phyloP scores from a whole-genome alignment of 202 grass and related monocot species.

The Zoysia matrella region DNA sequence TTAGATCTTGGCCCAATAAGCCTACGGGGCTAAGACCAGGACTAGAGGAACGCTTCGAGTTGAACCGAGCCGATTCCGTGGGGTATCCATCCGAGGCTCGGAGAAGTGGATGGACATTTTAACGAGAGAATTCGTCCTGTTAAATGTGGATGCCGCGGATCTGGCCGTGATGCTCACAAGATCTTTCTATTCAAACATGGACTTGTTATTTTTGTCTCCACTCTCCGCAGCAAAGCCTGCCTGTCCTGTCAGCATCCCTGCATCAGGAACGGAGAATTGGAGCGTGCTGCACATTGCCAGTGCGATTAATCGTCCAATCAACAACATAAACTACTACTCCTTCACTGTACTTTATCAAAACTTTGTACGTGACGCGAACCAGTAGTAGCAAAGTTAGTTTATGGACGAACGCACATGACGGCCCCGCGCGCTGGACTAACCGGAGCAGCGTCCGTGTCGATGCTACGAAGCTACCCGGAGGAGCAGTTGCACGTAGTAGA shows the following conservation, averaged over 20 bases:
- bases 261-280: background rate
- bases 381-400: constrained; percentile 1
- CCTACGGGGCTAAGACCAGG: background rate
- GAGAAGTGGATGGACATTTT: background rate
- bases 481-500: background rate
- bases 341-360: background rate
- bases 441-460: background rate
- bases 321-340: background rate
- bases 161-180: no score
- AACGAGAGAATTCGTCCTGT: no score
- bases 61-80: background rate
- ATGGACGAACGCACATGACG: background rate
- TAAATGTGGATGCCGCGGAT: no score
- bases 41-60: background rate
- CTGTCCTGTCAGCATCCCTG: background rate
- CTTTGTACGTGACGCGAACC: background rate
- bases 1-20: background rate
- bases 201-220: background rate
- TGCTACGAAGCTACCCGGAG: constrained; percentile 23
- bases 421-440: background rate
- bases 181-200: background rate
- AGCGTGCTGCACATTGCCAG: background rate
- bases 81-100: background rate
- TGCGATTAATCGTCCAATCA: background rate
- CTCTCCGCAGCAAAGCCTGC: no score